phyloP scores from a whole-genome alignment of 1,139 yeast species.

The Blastobotrys arbuscula region DNA sequence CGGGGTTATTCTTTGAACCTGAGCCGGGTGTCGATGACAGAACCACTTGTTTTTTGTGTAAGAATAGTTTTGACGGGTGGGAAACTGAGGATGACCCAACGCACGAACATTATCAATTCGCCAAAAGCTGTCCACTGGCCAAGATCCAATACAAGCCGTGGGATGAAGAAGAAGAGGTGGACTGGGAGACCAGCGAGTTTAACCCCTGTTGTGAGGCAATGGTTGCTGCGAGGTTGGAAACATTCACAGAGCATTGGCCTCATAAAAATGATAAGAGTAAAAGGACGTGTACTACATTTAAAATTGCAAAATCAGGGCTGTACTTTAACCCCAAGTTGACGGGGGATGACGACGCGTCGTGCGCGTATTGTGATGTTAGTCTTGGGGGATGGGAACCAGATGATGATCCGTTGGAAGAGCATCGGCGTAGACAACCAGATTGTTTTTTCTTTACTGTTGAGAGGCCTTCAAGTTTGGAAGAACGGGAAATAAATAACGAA shows the following conservation, averaged over 20 bases:
- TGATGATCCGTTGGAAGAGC: slow-evolving; percentile 53
- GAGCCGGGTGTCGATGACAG: slow-evolving; percentile 37
- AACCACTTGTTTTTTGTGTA: slow-evolving; percentile 61
- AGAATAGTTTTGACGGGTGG: slow-evolving; percentile 37
- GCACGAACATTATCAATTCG: slow-evolving; percentile 43
- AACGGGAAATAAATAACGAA: neutral
- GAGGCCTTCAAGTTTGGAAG: neutral
- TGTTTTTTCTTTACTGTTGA: slow-evolving; percentile 45
- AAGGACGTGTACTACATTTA: slow-evolving; percentile 38
- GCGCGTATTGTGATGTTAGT: slow-evolving; percentile 64
- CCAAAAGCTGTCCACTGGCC: slow-evolving; percentile 46
- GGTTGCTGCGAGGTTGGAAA: slow-evolving; percentile 41
- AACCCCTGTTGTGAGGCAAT: slow-evolving; percentile 41
- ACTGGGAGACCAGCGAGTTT: slow-evolving; percentile 8
- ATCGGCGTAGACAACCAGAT: slow-evolving; percentile 38
- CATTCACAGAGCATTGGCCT: slow-evolving; percentile 54
- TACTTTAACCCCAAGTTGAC: slow-evolving; percentile 58
- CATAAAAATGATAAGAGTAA: slow-evolving; percentile 41
- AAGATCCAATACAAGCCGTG: slow-evolving; percentile 25
- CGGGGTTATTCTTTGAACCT: slow-evolving; percentile 71
- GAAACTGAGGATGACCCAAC: slow-evolving; percentile 35
- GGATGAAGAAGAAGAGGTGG: slow-evolving; percentile 17
- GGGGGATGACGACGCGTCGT: slow-evolving; percentile 59
- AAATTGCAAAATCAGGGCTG: slow-evolving; percentile 65
- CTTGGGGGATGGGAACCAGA: slow-evolving; percentile 67